Base-by-base conservation (phyloP, 2,329 filamentous ascomycete genomes). In the Exophiala sideris region DNA sequence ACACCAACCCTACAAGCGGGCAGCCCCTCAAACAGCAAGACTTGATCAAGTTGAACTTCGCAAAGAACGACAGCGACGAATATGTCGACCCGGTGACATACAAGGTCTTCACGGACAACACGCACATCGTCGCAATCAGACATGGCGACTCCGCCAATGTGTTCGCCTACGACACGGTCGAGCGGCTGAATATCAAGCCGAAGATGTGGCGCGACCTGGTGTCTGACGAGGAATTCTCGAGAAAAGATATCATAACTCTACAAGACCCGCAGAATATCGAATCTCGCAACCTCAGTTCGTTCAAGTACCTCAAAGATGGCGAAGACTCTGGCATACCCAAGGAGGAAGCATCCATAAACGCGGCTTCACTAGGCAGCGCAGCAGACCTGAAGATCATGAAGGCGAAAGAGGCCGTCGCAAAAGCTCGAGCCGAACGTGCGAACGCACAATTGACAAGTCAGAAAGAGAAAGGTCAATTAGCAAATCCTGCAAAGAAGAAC, bases 81-180 rank as follows among this genome's bases (percentile, higher is more conserved):
- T 88, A 94, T 66, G 89, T 97, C 59, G 94, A 99, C 66, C 95
- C 94, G 0, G 92, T 99, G 44, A 96, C 91, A 0, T 97, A 89
- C 79, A 99, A 99, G 71, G 88, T 95, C 39, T 90, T 99, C 66
- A 99, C 94, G 44, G 91, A 99, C 70, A 97, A 97, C 71, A 97
- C 94, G 3, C 94, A 97, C 71, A 89, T 99, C 54, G 89, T 97
- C 42, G 92, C 91, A 12, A 79, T 99, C 59, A 81, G 84, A 53
- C 84, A 88, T 71, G 84, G 83, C 50, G 87, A 79, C 51, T 92
- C 91, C 54, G 92, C 92, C 46, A 99, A 99, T 72, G 94, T 96
- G 3, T 99, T 97, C 69, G 86, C 91, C 1, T 96, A 87, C 83
- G 95, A 99, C 66, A 99, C 95, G 1, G 84, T 99, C 35, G 89